Evolutionary conservation across 2,329 filamentous ascomycete genomes (phyloP), one percentile per base, ranked within the genome.

Genomic region (Hymenoscyphus linearis): DNA sequence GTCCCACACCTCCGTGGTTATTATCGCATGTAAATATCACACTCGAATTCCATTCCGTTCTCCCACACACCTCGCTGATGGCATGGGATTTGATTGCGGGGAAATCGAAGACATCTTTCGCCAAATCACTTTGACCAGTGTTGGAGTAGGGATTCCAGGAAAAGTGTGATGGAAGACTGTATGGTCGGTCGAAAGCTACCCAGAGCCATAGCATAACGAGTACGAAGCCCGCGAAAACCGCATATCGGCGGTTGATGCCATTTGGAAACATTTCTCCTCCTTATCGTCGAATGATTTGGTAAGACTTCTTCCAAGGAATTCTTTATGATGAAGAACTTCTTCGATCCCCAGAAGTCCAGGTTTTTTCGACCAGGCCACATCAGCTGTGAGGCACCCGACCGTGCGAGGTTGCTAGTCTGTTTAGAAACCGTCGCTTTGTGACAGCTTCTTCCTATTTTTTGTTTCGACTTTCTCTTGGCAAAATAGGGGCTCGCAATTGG

Each of bases 1-100:
- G 76, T 44, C 73, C 75, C 54, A 77, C 70, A 27, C 75, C 75
- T 37, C 75, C 76, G 35, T 73, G 71, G 58, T 75, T 74, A 5
- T 72, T 74, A 55, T 76, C 74, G 66, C 76, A 77, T 34, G 68
- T 76, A 58, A 77, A 77, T 1, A 77, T 61, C 12, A 77, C 61
- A 26, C 72, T 74, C 0, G 67, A 63, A 14, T 74, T 73, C 62
- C 76, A 77, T 1, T 65, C 52, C n/a, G 64, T 68, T 14, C 69
- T 67, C 1, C 67, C 65, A 57, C 75, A 78, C 4, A 74, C 67
- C 2, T 72, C 67, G 13, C 64, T 69, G 10, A 77, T 71, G 0
- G 75, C 72, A 27, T 62, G 58, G 37, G 74, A 75, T 61, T 76
- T 71, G 52, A 77, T 70, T 0, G 74, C 69, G 0, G 72, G 72